Base-by-base conservation (phyloP, 140 eudicot genomes). In the Oenanthe javanica region DNA sequence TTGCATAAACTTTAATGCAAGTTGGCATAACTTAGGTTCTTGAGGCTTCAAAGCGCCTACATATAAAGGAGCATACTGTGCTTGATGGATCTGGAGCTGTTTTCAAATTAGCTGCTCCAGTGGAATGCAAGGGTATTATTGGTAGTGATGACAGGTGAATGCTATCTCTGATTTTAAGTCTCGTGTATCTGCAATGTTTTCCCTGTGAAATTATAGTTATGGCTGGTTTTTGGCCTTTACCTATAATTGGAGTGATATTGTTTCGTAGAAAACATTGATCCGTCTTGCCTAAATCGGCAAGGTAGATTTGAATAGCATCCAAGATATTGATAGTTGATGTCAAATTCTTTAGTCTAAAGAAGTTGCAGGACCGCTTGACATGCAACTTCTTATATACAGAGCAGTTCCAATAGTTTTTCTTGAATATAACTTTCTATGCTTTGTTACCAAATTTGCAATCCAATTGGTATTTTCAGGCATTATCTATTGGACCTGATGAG, bases 71-170 rank as follows among this genome's bases (percentile, higher is more conserved):
- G 86, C 99, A 96, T 84, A 38, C 86, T 14, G 98, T 96, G 64
- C 80, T 87, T 82, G 99, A 96, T 88, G 98, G 93, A 83, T 86
- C 97, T 81, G 98, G 99, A 80, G 85, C 84, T 85, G 93, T 82
- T 75, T 87, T 91, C 83, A 91, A 85, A 85, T 86, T 96, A 86
- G 99, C 99, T 72, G 99, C 98, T 50, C 99, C 99, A 61, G 99
- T 96, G 54, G 99, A 96, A 89, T 93, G 98, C 96, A 96, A 96
- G 89, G 99, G 99, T 81, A 96, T 96, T 88, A 97, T 96, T 82
- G 99, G 99, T 61, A 96, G 99, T 84, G 99, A 96, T 82, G 98
- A 96, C 86, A 93, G 99, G 99, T 96, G 79, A 82, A 64, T 86
- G 57, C 55, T 51, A 57, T 77, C 40, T 57, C 42, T 77, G 51